Percentiles rank a stretch among this genome's conserved stretches.
phyloP scores from a whole-genome alignment of 2,329 filamentous ascomycete species.

The Fusarium torreyae region DNA sequence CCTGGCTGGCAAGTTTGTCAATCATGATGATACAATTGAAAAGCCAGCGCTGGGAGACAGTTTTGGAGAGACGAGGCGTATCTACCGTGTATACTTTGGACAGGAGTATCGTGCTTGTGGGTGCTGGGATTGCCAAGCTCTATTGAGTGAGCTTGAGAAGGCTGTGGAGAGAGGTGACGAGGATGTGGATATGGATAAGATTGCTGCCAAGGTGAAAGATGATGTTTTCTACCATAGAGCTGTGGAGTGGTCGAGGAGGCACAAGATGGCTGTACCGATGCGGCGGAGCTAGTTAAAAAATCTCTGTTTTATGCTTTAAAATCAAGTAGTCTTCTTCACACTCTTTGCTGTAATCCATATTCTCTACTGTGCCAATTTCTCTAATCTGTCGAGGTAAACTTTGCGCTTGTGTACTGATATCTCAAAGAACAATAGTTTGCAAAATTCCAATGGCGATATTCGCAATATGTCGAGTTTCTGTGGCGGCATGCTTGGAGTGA shows the following conservation, averaged over 20 bases:
- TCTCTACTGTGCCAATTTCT: background rate
- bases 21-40: constrained; percentile 59
- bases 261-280: background rate
- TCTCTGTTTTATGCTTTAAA: no score
- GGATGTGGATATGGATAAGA: constrained; percentile 18
- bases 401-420: constrained; percentile 42
- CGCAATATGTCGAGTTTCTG: constrained; percentile 2
- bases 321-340: background rate
- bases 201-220: constrained; percentile 17
- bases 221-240: constrained; percentile 38
- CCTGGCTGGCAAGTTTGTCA: constrained; percentile 49
- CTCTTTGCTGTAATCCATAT: background rate
- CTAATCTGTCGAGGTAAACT: constrained; percentile 37
- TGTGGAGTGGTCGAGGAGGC: constrained; percentile 34
- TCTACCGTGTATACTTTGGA: constrained; percentile 54
- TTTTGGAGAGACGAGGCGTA: constrained; percentile 48
- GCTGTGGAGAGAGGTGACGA: background rate
- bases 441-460: constrained; percentile 13
- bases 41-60: constrained; percentile 48
- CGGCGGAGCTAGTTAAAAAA: background rate
- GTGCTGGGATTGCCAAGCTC: constrained; percentile 58
- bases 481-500: background rate
- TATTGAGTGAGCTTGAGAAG: constrained; percentile 46
- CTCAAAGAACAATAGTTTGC: constrained; percentile 40
- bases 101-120: constrained; percentile 55